phyloP scores from a whole-genome alignment of 2,329 filamentous ascomycete species.

The Metarhizium guizhouense region DNA sequence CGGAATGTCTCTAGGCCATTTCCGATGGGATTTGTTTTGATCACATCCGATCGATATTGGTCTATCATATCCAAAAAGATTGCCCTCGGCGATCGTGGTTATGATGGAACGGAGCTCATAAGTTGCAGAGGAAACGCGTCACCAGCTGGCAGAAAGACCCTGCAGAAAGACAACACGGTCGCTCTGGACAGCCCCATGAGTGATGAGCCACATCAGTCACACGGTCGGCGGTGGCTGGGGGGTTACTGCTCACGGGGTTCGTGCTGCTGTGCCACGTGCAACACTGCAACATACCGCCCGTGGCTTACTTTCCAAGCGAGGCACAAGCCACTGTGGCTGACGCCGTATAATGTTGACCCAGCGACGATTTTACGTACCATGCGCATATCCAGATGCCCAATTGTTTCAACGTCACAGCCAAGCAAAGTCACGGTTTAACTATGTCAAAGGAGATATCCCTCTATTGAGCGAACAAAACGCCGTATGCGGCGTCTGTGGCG shows the following conservation, averaged over 20 bases:
- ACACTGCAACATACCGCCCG: too few relatives aligned
- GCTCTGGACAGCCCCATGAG: too few relatives aligned
- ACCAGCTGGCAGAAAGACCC: neutral
- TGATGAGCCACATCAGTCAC: neutral
- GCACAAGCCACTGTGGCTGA: neutral
- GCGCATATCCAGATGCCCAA: neutral
- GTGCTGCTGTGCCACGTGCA: too few relatives aligned
- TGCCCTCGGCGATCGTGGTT: neutral
- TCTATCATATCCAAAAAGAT: conserved; percentile 5
- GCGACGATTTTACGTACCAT: too few relatives aligned
- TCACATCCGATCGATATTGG: conserved; percentile 12
- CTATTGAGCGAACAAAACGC: neutral
- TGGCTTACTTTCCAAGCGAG: too few relatives aligned
- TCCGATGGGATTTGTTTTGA: conserved; percentile 20
- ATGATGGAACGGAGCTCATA: neutral
- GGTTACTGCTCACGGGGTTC: too few relatives aligned
- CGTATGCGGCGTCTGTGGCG: neutral
- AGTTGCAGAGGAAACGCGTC: too few relatives aligned
- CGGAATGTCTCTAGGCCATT: conserved; percentile 18
- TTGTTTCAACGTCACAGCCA: neutral
- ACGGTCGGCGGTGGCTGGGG: too few relatives aligned
- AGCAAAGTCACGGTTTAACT: too few relatives aligned
- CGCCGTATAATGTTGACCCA: neutral
- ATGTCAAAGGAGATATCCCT: neutral
- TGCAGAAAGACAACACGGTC: neutral